A percentile compares a stretch with the other conserved stretches of the same genome.
Conservation (phyloP, 768 basidiomycete species). For the Ephemerocybe angulata region DNA sequence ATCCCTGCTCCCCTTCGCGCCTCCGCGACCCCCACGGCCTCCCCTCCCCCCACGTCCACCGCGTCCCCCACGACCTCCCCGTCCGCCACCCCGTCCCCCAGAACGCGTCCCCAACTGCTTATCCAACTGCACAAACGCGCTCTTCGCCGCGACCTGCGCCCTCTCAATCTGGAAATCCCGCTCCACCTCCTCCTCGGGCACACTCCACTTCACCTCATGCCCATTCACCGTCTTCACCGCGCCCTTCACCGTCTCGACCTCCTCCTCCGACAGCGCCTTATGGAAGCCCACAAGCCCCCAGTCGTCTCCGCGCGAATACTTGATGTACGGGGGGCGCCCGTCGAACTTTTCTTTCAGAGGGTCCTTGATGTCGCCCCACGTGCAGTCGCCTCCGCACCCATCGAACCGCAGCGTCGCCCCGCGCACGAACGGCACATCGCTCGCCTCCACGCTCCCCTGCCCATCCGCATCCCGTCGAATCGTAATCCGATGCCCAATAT, state of each 20-base stretch:
- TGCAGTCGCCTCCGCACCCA: conserved; percentile 50
- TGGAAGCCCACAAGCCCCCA: conserved; percentile 58
- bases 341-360: conserved; percentile 50
- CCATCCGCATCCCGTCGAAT: conserved; percentile 61
- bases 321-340: conserved; percentile 48
- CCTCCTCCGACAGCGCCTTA: conserved; percentile 67
- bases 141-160: conserved; percentile 63
- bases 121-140: conserved; percentile 33
- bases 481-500: conserved; percentile 66
- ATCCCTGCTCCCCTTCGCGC: conserved; percentile 40
- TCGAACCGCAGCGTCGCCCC: conserved; percentile 56
- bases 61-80: conserved; percentile 32
- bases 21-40: conserved; percentile 33
- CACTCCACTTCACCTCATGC: conserved; percentile 60
- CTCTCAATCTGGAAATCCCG: conserved; percentile 72
- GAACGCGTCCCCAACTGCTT: conserved; percentile 18
- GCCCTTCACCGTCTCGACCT: conserved; percentile 65
- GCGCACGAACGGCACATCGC: conserved; percentile 50
- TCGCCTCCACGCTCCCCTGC: conserved; percentile 60
- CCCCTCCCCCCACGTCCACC: conserved; percentile 46
- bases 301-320: conserved; percentile 43
- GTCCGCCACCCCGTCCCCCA: conserved; percentile 22
- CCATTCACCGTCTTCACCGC: conserved; percentile 61
- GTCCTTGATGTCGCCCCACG: conserved; percentile 50
- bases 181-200: conserved; percentile 67